These are phyloP conservation scores for Termitomyces sp. DNA, from an alignment of 768 basidiomycete genomes.

Conservation along the genomic window DNA sequence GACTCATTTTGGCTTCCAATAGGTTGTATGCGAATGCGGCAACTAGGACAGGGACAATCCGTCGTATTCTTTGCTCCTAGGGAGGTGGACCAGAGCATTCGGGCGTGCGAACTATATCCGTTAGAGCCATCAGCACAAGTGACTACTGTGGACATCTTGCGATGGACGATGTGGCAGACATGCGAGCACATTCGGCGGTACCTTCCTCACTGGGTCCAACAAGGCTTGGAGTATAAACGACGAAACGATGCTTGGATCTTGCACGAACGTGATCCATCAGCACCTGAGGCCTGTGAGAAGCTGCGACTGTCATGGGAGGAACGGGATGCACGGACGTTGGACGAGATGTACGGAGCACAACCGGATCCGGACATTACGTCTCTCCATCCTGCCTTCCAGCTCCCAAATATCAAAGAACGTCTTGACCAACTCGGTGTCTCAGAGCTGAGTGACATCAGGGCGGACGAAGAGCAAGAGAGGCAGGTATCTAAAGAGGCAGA, in stretches of 20 bases:
- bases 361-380: not conserved
- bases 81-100: conserved; percentile 36
- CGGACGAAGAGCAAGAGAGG: conserved; percentile 50
- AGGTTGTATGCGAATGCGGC: conserved; percentile 56
- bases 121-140: not conserved
- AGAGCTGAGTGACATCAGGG: conserved; percentile 13
- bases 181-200: conserved; percentile 38
- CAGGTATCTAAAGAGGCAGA: conserved; percentile 43
- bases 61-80: conserved; percentile 44
- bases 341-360: conserved; percentile 30
- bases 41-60: conserved; percentile 43
- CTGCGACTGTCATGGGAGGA: conserved; percentile 32
- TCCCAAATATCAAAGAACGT: conserved; percentile 20
- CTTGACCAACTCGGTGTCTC: conserved; percentile 24
- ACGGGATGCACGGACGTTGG: conserved; percentile 32
- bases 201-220: conserved; percentile 39
- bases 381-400: conserved; percentile 7
- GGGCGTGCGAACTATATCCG: conserved; percentile 31
- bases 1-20: not conserved
- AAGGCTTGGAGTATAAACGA: conserved; percentile 27
- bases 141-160: conserved; percentile 20
- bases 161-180: conserved; percentile 43
- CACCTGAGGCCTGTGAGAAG: conserved; percentile 6
- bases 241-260: conserved; percentile 20
- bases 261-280: not conserved